phyloP scores from a whole-genome alignment of 441 rosid genomes.

The Lepidium campestre region DNA sequence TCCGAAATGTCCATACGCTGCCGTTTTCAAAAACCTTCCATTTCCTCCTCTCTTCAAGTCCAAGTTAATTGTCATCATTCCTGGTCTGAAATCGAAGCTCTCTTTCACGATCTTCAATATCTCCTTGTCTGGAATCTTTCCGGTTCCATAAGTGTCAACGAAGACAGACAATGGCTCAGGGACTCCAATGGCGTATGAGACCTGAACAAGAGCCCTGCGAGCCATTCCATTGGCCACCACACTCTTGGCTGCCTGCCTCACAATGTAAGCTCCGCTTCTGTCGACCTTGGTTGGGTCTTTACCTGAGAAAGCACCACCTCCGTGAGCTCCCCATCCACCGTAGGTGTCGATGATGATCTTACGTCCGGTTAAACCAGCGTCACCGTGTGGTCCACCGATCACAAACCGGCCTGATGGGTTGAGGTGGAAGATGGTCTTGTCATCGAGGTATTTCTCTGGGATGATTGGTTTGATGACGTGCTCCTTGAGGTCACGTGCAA shows the following conservation, averaged over 20 bases:
- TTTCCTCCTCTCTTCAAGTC: constrained; percentile 68
- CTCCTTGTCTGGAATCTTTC: constrained; percentile 58
- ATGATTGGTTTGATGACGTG: constrained; percentile 55
- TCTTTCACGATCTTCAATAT: constrained; percentile 64
- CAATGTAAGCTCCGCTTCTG: constrained; percentile 57
- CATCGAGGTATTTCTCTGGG: constrained; percentile 56
- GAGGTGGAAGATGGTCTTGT: constrained; percentile 62
- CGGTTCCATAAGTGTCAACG: constrained; percentile 53
- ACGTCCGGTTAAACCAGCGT: constrained; percentile 64
- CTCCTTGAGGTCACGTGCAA: constrained; percentile 56
- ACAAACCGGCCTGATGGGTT: constrained; percentile 66
- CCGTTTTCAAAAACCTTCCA: constrained; percentile 59
- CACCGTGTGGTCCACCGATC: constrained; percentile 70
- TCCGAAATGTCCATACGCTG: constrained; percentile 69
- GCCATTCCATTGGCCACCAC: constrained; percentile 68
- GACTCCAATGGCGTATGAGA: constrained; percentile 63
- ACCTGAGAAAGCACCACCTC: constrained; percentile 44
- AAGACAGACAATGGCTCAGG: constrained; percentile 60
- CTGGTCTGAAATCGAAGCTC: constrained; percentile 62
- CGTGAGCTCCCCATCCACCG: constrained; percentile 47
- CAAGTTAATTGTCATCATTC: constrained; percentile 54
- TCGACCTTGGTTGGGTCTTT: constrained; percentile 43
- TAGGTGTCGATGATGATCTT: constrained; percentile 49
- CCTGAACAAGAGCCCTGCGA: constrained; percentile 56
- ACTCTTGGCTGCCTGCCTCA: constrained; percentile 66